Evolutionary conservation across 495 filamentous ascomycete genomes (phyloP), one percentile per base, ranked within the genome.

Genomic region (Bacidia rubella): DNA sequence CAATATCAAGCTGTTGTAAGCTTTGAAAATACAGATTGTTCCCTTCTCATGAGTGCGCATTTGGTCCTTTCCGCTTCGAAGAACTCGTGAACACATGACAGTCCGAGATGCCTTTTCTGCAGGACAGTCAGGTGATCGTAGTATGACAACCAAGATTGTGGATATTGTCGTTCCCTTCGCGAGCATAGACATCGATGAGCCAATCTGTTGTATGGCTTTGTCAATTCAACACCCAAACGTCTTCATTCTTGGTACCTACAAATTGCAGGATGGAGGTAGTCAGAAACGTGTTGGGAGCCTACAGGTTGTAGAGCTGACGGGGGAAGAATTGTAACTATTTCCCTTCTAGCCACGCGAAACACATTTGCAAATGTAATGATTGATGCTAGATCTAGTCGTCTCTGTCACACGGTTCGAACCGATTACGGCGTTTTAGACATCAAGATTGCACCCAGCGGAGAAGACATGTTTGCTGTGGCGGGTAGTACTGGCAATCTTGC

Each of bases 131-230:
- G n/a, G n/a, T n/a, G n/a, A n/a, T n/a, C n/a, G n/a, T n/a, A n/a
- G n/a, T n/a, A n/a, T n/a, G n/a, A n/a, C n/a, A n/a, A n/a, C n/a
- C n/a, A n/a, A n/a, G n/a, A n/a, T n/a, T 22, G 41, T 44, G 5
- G 15, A 44, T 9, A 20, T n/a, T 17, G 19, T 44, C 7, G 41
- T 9, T 17, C 5, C 41, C 9, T 17, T 17, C 41, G 21, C 47
- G 21, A 61, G 38, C 20, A 53, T 50, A 11, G 32, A 27, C 2
- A 58, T 77, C 15, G 70, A 78, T 49, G 66, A 74, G 24, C 89
- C 86, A 11, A 90, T 90, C 1, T 87, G 86, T 62, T 95, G 88
- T 63, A 70, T 95, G 12, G 83, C 89, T 55, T 90, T 94, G 63
- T 84, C 79, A 50, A 84, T 83, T 0, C 61, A 65, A 3, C 59